Evolutionary conservation across 139 green algal species (phyloP), one percentile per base, ranked within the genome.

Genomic region (Micromonas commoda): DNA sequence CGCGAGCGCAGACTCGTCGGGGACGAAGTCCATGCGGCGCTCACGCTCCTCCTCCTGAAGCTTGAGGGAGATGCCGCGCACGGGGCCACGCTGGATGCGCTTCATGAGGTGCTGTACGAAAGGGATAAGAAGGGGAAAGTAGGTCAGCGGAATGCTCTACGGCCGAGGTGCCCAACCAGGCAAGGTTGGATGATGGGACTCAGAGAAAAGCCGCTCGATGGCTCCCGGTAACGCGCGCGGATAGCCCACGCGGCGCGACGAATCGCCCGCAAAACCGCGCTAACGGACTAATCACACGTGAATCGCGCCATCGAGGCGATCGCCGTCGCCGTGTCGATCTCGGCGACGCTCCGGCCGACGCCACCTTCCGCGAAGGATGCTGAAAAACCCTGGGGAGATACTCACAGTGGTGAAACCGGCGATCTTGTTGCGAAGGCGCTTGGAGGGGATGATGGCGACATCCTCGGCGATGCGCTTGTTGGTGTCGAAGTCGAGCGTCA

Each of bases 21-120:
- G 96, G 81, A 99, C 92, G 83, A 96, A 99, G 90, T 99, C 96
- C 93, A 99, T 96, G 82, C 96, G 91, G 21, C 96, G 82, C 90
- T 99, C 96, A 69, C 96, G 89, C 91, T 99, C 96, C 88, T 99
- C 96, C 89, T 99, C 96, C 92, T 97, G 94, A 80, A 99, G 92
- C 90, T 99, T 99, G 57, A 99, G 89, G n/a, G 95, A 99, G 86
- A 99, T 99, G 81, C 96, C 96, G 72, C 96, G 90, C 66, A 99
- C 96, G 21, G 96, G 96, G 9, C 96, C 96, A 39, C 93, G 88
- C 89, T 98, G 93, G 82, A 99, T 99, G 82, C 96, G 92, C 93
- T 99, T 98, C 96, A 99, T 99, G 85, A 99, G 82, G 86, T 99
- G 96, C 91, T 96, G 89, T 87, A 83, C 13, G 38, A 79, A 6